Base-by-base conservation (phyloP, 1,139 yeast species). In the Lodderomyces pseudojiufengensis region DNA sequence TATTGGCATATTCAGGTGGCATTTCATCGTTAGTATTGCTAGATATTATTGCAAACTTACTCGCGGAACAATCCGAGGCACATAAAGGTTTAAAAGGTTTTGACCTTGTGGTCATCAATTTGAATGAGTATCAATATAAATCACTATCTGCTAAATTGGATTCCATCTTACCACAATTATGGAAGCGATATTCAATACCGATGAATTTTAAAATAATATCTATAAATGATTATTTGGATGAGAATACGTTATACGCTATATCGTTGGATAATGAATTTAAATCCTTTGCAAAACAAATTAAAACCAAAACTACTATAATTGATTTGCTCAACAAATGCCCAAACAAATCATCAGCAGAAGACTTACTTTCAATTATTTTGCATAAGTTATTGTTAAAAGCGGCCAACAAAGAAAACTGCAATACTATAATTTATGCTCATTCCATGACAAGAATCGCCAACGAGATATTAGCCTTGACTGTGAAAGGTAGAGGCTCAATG, bases 381-480 rank as follows among this genome's bases (percentile, higher is more conserved):
- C 68, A 69, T 11, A 74, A 72, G 32, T 51, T 82, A 2, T 58
- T 82, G 3, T 52, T 70, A 29, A 57, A 65, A 28, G 62, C 72
- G 14, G 85, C 90, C 0, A 49, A 50, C 11, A 55, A 61, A 11
- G 59, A 66, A 23, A 55, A 59, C 0, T 76, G 81, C 42, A 67
- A 73, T 13, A 74, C 84, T 4, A 64, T 88, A 1, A 43, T 87
- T 3, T 80, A 78, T 61, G 87, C 94, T 1, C 85, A 84, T 51
- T 78, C 86, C 13, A 85, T 86, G 90, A 84, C 95, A 1, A 71
- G 81, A 36, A 55, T 90, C 11, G 95, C 97, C 1, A 87, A 84
- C 48, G 80, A 80, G 40, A 78, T 86, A 16, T 67, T 92, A 23
- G 73, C 95, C 0, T 63, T 84, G 39, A 82, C 95, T 0, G 90